A percentile compares a stretch with the other conserved stretches of the same genome.
These are phyloP conservation scores for Antrodiella citrinella DNA, from an alignment of 768 basidiomycete genomes.

Conservation along the genomic window DNA sequence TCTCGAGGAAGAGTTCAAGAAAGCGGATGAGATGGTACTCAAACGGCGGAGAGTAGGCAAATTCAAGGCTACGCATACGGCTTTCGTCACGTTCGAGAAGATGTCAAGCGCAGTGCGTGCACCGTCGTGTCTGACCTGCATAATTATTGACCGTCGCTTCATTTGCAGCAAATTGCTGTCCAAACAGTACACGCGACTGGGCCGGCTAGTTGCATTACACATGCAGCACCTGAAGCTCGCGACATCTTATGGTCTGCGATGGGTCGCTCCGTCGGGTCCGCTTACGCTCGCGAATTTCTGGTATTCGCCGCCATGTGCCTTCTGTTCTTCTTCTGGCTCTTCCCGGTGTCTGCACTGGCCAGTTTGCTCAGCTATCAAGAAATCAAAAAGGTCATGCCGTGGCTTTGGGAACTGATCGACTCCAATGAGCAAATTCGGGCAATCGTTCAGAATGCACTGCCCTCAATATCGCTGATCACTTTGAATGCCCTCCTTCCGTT, in stretches of 20 bases:
- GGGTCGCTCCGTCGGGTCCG: constrained; percentile 48
- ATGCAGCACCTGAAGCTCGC: constrained; percentile 84
- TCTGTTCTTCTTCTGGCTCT: constrained; percentile 85
- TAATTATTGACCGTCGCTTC: not conserved
- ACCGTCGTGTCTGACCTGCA: not conserved
- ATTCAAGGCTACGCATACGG: constrained; percentile 75
- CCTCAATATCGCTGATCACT: constrained; percentile 82
- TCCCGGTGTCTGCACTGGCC: constrained; percentile 85
- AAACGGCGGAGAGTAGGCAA: constrained; percentile 61
- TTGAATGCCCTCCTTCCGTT: constrained; percentile 88
- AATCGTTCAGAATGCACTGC: constrained; percentile 91
- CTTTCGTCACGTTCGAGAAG: constrained; percentile 95
- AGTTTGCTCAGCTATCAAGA: constrained; percentile 86
- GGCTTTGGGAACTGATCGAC: constrained; percentile 82
- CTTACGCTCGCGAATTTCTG: constrained; percentile 60
- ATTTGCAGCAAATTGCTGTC: constrained; percentile 70
- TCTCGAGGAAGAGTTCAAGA: constrained; percentile 70
- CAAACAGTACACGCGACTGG: constrained; percentile 74
- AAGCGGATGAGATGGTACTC: constrained; percentile 78
- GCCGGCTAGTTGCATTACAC: constrained; percentile 59
- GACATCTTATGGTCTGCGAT: constrained; percentile 96
- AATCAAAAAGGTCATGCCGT: constrained; percentile 84
- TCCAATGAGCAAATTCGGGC: constrained; percentile 72
- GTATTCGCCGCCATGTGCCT: constrained; percentile 63
- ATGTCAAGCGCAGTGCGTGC: constrained; percentile 80